Evolutionary conservation across 768 basidiomycete genomes (phyloP).

Genomic region (Strobilomyces echinocephalus): DNA sequence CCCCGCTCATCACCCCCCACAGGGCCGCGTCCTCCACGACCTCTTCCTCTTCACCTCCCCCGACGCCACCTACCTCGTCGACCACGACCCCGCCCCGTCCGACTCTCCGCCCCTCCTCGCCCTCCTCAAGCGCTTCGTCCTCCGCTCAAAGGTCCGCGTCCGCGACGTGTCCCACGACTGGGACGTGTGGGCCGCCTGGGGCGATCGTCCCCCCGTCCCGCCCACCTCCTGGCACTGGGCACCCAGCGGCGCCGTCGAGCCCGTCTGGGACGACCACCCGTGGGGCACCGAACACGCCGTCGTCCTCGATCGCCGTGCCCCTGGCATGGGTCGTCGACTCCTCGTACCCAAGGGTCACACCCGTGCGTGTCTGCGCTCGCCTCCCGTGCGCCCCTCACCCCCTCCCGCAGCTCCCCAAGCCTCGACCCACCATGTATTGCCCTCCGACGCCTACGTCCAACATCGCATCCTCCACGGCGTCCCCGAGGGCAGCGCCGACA

Average conservation of each 20-base stretch:
- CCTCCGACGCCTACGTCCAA: constrained; percentile 58
- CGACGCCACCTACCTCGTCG: constrained; percentile 57
- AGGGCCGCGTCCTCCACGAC: constrained; percentile 91
- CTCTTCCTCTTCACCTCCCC: constrained; percentile 72
- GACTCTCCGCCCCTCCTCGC: constrained; percentile 59
- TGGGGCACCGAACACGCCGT: constrained; percentile 55
- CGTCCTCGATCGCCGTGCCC: constrained; percentile 61
- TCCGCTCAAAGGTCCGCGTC: constrained; percentile 86
- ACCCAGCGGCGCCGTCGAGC: constrained; percentile 73
- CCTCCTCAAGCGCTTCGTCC: constrained; percentile 77
- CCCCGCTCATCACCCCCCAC: background rate
- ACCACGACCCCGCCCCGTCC: constrained; percentile 61
- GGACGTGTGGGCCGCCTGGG: constrained; percentile 83
- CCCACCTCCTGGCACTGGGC: constrained; percentile 50
- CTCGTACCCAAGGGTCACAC: constrained; percentile 63
- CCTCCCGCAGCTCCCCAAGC: constrained; percentile 45
- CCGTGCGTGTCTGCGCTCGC: constrained; percentile 45
- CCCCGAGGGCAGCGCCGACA: constrained; percentile 80
- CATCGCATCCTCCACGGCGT: constrained; percentile 82
- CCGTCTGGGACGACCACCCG: constrained; percentile 53
- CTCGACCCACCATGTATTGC: constrained; percentile 50
- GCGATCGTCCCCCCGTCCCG: constrained; percentile 38
- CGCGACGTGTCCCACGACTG: constrained; percentile 73
- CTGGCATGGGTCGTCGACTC: constrained; percentile 74
- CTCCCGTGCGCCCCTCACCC: background rate